These are phyloP conservation scores for Coemansia brasiliensis DNA, from an alignment of 192 early-diverging fungal species.

Conservation along the genomic window DNA sequence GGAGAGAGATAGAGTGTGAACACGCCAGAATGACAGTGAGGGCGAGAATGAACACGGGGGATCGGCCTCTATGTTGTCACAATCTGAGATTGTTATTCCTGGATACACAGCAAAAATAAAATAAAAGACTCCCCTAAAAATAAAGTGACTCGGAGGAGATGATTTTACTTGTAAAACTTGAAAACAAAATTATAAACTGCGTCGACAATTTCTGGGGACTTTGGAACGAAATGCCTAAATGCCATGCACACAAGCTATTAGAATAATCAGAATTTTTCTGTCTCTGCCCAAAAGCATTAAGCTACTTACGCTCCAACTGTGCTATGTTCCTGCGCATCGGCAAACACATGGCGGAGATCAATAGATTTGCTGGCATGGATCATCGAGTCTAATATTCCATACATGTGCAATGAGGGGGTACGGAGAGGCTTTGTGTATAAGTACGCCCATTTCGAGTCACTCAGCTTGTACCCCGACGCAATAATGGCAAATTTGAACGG, in stretches of 20 bases:
- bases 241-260: no score
- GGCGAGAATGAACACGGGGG: background rate
- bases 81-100: background rate
- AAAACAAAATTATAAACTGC: constrained; percentile 27
- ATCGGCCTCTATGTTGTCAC: background rate
- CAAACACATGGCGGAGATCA: constrained; percentile 25
- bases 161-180: constrained; percentile 16
- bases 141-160: no score
- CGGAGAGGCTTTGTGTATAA: constrained; percentile 29
- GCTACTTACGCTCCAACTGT: constrained; percentile 39
- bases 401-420: constrained; percentile 46
- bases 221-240: constrained; percentile 48
- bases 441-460: constrained; percentile 27
- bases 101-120: no score
- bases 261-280: background rate
- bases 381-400: constrained; percentile 46
- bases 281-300: no score
- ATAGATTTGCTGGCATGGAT: constrained; percentile 37
- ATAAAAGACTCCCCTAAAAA: no score
- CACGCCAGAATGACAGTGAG: background rate
- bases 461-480: constrained; percentile 45
- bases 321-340: constrained; percentile 16
- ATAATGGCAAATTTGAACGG: constrained; percentile 39
- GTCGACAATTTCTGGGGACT: constrained; percentile 22
- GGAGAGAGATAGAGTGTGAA: background rate